Base-by-base conservation (phyloP, 2,329 filamentous ascomycete genomes). In the Neopestalotiopsis clavispora region DNA sequence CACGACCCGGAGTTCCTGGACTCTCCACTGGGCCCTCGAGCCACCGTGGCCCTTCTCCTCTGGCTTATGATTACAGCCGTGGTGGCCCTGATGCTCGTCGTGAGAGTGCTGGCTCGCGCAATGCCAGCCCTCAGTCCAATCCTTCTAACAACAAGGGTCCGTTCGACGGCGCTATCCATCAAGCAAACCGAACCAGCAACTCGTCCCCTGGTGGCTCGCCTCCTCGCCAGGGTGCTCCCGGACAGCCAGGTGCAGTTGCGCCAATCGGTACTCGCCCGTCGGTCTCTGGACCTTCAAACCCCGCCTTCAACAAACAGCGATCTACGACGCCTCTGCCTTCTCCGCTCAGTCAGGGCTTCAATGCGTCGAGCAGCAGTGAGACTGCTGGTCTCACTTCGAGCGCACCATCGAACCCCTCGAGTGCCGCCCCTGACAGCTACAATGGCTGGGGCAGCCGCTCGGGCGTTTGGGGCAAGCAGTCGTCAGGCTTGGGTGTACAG, bases 231-330 rank as follows among this genome's bases (percentile, higher is more conserved):
- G 86, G 90, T 49, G 82, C 85, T 38, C 86, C 80, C 70, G 84
- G 83, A 63, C 85, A 87, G 71, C 80, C 84, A 64, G 87, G 87
- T 67, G 86, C 92, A 4, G 94, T 98, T 66, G 95, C 94, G 28
- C 95, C 96, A 20, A 98, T 98, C 74, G 96, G 96, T 72, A 98
- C 95, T 69, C 92, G 96, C 59, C 95, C 95, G 3, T 87, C 89
- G 20, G 87, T 86, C 52, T 80, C 81, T 56, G 86, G 88, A 70
- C 83, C 84, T 30, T 78, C 84, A 40, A 91, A 90, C 75, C 86
- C 88, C 42, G 85, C 86, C 10, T 79, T 93, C 73, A 92, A 87
- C 80, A 96, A 96, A 28, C 23, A 28, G 80, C 93, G 94, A 69
- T 94, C 95, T 0, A 97, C 94, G 7, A 97, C 95, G 2, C 95